These are phyloP conservation scores for Pseudocercospora cruenta DNA, from an alignment of 2,329 filamentous ascomycete genomes.

Conservation along the genomic window DNA sequence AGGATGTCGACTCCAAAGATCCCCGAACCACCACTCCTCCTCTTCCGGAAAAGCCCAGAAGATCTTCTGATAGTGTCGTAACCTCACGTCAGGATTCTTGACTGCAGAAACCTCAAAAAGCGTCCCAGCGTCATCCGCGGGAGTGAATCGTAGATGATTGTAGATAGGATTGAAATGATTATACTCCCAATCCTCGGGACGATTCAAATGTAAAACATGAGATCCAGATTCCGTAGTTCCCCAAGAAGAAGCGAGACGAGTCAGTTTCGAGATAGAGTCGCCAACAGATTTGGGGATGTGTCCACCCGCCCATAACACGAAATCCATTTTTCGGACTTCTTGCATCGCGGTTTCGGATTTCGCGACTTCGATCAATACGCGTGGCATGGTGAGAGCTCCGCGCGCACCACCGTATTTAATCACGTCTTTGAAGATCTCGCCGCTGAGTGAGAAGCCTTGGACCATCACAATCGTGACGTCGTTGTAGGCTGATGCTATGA, in stretches of 20 bases:
- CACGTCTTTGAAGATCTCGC: neutral
- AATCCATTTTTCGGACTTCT: neutral
- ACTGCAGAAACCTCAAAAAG: neutral
- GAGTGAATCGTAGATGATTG: neutral
- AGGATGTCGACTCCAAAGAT: slow-evolving; percentile 2
- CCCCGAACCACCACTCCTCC: neutral
- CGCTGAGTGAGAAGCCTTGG: neutral
- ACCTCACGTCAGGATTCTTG: neutral
- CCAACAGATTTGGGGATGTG: neutral
- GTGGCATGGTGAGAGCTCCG: slow-evolving; percentile 8
- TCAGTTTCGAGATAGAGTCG: neutral
- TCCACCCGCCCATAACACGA: neutral
- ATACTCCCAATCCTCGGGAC: neutral
- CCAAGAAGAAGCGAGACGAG: neutral
- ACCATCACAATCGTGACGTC: slow-evolving; percentile 1
- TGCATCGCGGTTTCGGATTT: neutral
- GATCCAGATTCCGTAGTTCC: slow-evolving; percentile 4
- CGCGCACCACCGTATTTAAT: neutral
- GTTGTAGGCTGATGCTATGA: slow-evolving; percentile 8
- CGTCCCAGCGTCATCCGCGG: neutral
- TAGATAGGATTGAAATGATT: neutral
- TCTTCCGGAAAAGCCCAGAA: neutral
- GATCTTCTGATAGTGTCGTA: slow-evolving; percentile 1
- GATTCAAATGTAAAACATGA: neutral
- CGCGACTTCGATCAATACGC: neutral